These are phyloP conservation scores for Termitomyces sp. DNA, from an alignment of 768 basidiomycete species.

Conservation along the genomic window DNA sequence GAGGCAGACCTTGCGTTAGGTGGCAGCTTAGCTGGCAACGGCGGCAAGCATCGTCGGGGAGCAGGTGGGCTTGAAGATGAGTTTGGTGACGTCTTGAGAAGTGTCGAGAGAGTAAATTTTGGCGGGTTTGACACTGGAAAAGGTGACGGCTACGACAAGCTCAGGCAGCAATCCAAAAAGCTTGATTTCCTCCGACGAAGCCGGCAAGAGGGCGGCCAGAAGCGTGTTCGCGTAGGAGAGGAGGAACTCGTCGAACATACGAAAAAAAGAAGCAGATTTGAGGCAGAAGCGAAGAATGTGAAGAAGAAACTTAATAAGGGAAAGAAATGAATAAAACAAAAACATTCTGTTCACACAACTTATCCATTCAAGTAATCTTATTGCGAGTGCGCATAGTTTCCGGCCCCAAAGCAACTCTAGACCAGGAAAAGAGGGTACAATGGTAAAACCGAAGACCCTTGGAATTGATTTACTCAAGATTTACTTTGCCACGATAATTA, in stretches of 20 bases:
- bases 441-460: too few species aligned
- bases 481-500: too few species aligned
- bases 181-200: constrained; percentile 57
- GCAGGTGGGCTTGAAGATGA: constrained; percentile 80
- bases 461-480: too few species aligned
- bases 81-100: constrained; percentile 74
- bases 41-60: constrained; percentile 48
- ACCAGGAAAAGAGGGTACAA: too few species aligned
- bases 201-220: constrained; percentile 29
- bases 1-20: constrained; percentile 89
- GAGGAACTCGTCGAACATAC: constrained; percentile 20
- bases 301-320: constrained; percentile 31
- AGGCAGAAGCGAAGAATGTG: constrained; percentile 39
- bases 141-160: constrained; percentile 79
- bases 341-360: too few species aligned
- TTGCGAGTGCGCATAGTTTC: too few species aligned
- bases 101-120: constrained; percentile 44
- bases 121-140: constrained; percentile 28
- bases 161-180: constrained; percentile 67
- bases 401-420: too few species aligned
- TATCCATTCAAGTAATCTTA: too few species aligned
- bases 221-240: constrained; percentile 21
- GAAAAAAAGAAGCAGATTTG: constrained; percentile 48
- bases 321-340: neutral
- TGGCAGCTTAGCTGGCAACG: constrained; percentile 46